These are phyloP conservation scores for Plasmodium ovale DNA, from an alignment of 169 alveolate species.

Conservation along the genomic window DNA sequence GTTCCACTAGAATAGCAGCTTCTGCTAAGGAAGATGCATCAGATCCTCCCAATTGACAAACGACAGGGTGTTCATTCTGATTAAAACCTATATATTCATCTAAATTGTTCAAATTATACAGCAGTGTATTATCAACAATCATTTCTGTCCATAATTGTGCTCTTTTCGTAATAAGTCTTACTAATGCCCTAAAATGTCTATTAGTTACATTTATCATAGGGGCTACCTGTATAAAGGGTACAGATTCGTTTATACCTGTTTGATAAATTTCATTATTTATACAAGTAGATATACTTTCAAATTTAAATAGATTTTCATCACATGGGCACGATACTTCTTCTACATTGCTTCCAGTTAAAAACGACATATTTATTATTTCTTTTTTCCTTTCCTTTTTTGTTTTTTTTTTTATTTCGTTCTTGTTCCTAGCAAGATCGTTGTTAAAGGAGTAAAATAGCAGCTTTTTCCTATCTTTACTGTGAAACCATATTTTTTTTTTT, in stretches of 20 bases:
- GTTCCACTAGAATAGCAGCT: conserved; percentile 91
- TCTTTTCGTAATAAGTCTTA: conserved; percentile 88
- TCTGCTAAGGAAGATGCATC: conserved; percentile 89
- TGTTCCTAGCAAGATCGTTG: neutral
- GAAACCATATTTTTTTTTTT: conserved; percentile 18
- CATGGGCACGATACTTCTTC: conserved; percentile 13
- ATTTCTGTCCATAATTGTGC: conserved; percentile 95
- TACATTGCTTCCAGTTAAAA: conserved; percentile 12
- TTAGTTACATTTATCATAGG: conserved; percentile 97
- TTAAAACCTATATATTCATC: conserved; percentile 79
- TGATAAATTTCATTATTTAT: conserved; percentile 6
- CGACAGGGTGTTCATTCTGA: conserved; percentile 89
- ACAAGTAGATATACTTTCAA: conserved; percentile 28
- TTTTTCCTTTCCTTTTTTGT: neutral
- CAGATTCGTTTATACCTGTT: conserved; percentile 5
- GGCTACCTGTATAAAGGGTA: conserved; percentile 91
- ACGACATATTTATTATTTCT: conserved; percentile 10
- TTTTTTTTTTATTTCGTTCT: neutral
- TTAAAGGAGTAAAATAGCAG: conserved; percentile 9
- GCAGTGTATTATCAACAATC: conserved; percentile 90
- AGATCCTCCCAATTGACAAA: conserved; percentile 96
- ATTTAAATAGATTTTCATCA: conserved; percentile 24
- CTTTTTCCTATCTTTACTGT: conserved; percentile 10
- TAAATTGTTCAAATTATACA: conserved; percentile 79
- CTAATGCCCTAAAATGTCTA: conserved; percentile 88